These are phyloP conservation scores for Ascocoryne sarcoides DNA, from an alignment of 2,329 filamentous ascomycete genomes.

Conservation along the genomic window DNA sequence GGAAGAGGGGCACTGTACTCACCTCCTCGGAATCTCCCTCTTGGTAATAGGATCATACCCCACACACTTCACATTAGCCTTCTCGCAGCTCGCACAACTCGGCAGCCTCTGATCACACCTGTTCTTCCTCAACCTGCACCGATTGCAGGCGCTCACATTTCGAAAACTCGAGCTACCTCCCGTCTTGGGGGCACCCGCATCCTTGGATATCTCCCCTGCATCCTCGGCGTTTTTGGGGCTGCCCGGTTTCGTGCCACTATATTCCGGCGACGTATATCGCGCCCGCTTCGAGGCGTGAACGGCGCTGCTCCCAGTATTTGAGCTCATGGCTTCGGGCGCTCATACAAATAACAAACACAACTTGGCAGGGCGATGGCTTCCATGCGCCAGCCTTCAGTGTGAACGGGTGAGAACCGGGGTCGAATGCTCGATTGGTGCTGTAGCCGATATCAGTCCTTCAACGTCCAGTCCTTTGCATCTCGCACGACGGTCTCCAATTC, in stretches of 20 bases:
- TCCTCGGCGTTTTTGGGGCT: background rate
- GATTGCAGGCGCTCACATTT: constrained; percentile 90
- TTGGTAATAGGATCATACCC: constrained; percentile 96
- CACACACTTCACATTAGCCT: constrained; percentile 84
- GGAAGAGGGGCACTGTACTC: constrained; percentile 16
- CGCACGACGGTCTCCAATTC: too few species aligned
- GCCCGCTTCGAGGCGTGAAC: background rate
- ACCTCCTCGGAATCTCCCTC: constrained; percentile 79
- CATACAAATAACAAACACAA: too few species aligned
- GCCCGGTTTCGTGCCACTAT: background rate
- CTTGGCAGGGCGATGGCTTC: too few species aligned
- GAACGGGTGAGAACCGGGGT: too few species aligned
- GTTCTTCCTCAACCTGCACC: constrained; percentile 87
- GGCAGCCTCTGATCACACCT: constrained; percentile 89
- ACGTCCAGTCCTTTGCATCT: too few species aligned
- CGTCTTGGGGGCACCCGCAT: constrained; percentile 30
- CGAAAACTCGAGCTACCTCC: constrained; percentile 62
- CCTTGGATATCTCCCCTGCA: background rate
- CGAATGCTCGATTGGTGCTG: too few species aligned
- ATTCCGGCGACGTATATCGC: background rate
- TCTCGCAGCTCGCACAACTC: constrained; percentile 84
- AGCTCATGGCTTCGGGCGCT: too few species aligned
- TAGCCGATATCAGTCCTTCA: too few species aligned
- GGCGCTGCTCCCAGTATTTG: too few species aligned
- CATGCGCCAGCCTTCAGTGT: too few species aligned